Base-by-base conservation (phyloP, 306 rosid genomes). In the Cicer cuneatum region DNA sequence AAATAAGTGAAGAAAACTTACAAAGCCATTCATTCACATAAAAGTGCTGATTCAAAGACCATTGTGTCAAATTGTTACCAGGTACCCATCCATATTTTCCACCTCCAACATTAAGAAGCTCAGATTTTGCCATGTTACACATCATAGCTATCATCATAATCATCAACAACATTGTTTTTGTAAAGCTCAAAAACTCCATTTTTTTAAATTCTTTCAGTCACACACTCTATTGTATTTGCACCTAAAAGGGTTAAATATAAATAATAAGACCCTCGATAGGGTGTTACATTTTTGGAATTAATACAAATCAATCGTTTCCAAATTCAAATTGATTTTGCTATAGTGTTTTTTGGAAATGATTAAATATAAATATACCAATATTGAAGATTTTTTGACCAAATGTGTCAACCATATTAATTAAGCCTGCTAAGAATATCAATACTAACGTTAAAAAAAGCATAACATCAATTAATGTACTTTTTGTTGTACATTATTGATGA, bases 61-160 rank as follows among this genome's bases (percentile, higher is more conserved):
- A 84, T 49, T 63, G 38, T 13, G 85, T 62, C 7, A 84, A 16
- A 57, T 84, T 81, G 56, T 63, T 62, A 7, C 6, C n/a, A 5
- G 83, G 47, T 6, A 11, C 29, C 85, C 85, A 81, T 33, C 39
- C 18, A 76, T 0, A 0, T 40, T 69, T 74, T 13, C 19, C 11
- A 6, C 87, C 87, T 62, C 87, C 87, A 73, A 84, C 87, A 3
- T n/a, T 35, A 37, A 69, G 76, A 0, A n/a, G 0, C 40, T 73
- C 53, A 73, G 64, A 52, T 69, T 73, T 57, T 7, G 13, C 83
- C 54, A 71, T 54, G n/a, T 48, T 72, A 37, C 5, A 42, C 61
- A 58, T 41, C 76, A 82, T 40, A 39, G 29, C 59, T 8, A 13
- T 29, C 46, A 16, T 69, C 1, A 24, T 59, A n/a, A 42, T 5